Evolutionary conservation across 139 green algal genomes (phyloP).

Genomic region (Tetradesmus lagerheimii): DNA sequence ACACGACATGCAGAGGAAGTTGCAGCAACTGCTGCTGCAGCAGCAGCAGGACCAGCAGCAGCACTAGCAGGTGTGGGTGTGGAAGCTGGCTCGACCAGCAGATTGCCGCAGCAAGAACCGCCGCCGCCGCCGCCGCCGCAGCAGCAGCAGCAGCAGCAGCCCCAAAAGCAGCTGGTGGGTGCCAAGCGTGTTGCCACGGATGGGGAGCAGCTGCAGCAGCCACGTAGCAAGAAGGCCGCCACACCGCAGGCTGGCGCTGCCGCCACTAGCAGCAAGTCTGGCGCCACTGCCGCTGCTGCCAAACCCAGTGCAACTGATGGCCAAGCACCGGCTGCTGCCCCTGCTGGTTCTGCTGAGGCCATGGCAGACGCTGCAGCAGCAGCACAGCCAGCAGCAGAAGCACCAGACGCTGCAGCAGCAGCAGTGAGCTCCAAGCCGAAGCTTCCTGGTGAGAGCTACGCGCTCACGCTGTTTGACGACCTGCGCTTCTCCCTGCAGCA

Average conservation of each 20-base stretch:
- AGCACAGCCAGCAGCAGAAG: neutral
- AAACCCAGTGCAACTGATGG: neutral
- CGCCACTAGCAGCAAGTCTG: neutral
- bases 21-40: neutral
- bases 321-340: neutral
- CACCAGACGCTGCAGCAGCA: neutral
- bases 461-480: neutral
- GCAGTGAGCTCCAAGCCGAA: neutral
- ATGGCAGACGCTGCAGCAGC: neutral
- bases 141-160: slow-evolving; percentile 18
- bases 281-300: neutral
- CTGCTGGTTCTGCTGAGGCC: neutral
- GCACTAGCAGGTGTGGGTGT: neutral
- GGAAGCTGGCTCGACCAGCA: no score
- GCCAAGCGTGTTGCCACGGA: neutral
- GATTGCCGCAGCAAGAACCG: no score
- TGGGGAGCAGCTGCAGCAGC: slow-evolving; percentile 21
- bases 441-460: neutral
- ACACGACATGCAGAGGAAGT: neutral
- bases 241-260: neutral
- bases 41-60: neutral
- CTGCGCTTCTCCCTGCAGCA: neutral
- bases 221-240: neutral
- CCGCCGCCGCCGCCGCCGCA: no score
- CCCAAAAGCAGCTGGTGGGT: neutral